Conservation (phyloP, 495 filamentous ascomycete genomes). For the Talaromyces adpressus region DNA sequence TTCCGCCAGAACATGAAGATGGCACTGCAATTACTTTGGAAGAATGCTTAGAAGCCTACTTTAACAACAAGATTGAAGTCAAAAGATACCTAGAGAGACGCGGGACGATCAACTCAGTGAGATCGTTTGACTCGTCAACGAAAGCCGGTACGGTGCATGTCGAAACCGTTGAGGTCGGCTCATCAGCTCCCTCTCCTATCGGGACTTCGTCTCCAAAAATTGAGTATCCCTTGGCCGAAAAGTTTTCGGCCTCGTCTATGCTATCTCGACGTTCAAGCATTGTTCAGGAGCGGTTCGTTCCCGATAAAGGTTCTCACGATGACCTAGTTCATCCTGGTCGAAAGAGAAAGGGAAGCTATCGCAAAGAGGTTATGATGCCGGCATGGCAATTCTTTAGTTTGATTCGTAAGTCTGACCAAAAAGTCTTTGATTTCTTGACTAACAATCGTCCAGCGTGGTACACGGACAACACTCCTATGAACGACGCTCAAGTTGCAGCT, state of each 20-base stretch:
- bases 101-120: conserved; percentile 47
- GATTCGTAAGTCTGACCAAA: conserved; percentile 54
- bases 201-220: conserved; percentile 25
- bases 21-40: conserved; percentile 69
- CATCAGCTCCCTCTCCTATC: conserved; percentile 33
- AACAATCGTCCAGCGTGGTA: conserved; percentile 48
- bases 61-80: conserved; percentile 91
- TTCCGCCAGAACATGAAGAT: conserved; percentile 55
- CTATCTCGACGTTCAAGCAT: conserved; percentile 50
- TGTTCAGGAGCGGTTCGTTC: conserved; percentile 52
- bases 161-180: conserved; percentile 51
- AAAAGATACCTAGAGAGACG: conserved; percentile 66
- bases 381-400: conserved; percentile 97
- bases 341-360: conserved; percentile 41
- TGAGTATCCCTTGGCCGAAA: conserved; percentile 25
- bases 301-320: conserved; percentile 36
- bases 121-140: conserved; percentile 42
- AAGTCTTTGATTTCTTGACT: conserved; percentile 18
- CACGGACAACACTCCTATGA: conserved; percentile 63
- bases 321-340: conserved; percentile 16
- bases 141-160: conserved; percentile 48
- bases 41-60: conserved; percentile 86
- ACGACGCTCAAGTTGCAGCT: conserved; percentile 61
- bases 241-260: conserved; percentile 14
- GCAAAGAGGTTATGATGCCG: conserved; percentile 87